A percentile compares a stretch with the other conserved stretches of the same genome.
Evolutionary conservation across 208 protist genomes (phyloP).

Genomic region (Balamuthia mandrillaris): DNA sequence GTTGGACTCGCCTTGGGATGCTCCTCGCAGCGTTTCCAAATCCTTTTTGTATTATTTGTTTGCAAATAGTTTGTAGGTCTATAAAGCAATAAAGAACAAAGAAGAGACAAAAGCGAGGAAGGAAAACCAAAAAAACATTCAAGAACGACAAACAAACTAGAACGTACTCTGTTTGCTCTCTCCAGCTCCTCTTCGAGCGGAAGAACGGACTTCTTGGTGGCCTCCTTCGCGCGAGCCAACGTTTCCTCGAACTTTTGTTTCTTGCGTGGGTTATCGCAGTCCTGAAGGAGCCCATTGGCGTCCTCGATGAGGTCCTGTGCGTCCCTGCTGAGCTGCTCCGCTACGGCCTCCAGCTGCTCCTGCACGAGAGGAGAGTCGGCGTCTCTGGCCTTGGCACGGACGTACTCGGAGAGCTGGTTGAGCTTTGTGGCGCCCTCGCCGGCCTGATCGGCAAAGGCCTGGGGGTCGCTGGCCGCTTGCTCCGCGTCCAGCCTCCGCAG

Average conservation of each 20-base stretch:
- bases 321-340: neutral
- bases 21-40: neutral
- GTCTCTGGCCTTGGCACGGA: slow-evolving; percentile 15
- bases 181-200: slow-evolving; percentile 25
- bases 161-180: neutral
- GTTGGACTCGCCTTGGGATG: neutral
- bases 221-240: neutral
- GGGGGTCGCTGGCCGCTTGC: neutral
- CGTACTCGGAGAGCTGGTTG: slow-evolving; percentile 18
- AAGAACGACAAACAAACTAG: too few relatives aligned
- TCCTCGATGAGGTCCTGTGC: neutral
- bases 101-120: neutral
- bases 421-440: slow-evolving; percentile 3
- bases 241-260: neutral
- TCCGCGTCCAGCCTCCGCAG: neutral
- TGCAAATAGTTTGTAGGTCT: neutral
- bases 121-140: neutral
- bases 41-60: neutral
- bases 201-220: slow-evolving; percentile 11
- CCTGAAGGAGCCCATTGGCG: slow-evolving; percentile 18
- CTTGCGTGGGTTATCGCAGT: neutral
- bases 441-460: slow-evolving; percentile 13
- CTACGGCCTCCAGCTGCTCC: neutral
- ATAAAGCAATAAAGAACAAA: neutral
- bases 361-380: slow-evolving; percentile 9